Conservation (phyloP, 306 rosid genomes). For the Delonix regia region DNA sequence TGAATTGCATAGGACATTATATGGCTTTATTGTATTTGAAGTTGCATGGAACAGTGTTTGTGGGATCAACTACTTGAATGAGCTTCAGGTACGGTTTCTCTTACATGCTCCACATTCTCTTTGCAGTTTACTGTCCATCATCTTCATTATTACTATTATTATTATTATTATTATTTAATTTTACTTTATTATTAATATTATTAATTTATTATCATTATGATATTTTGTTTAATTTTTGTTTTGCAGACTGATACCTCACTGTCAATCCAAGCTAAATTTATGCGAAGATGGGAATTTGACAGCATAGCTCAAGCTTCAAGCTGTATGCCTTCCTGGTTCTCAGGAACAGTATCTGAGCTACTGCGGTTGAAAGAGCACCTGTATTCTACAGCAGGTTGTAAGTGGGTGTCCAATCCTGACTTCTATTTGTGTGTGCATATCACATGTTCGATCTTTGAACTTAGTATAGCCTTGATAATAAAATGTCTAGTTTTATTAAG, state of each 20-base stretch:
- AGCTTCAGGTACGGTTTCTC: constrained; percentile 75
- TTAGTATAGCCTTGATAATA: constrained; percentile 31
- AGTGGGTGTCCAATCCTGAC: constrained; percentile 25
- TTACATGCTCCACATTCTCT: constrained; percentile 20
- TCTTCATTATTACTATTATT: not conserved
- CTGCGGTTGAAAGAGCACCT: constrained; percentile 67
- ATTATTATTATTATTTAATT: too few species aligned
- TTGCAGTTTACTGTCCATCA: constrained; percentile 21
- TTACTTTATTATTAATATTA: too few species aligned
- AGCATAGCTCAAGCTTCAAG: constrained; percentile 79
- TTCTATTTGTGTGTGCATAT: constrained; percentile 26
- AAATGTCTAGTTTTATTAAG: not conserved
- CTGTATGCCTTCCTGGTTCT: constrained; percentile 78
- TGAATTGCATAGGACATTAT: constrained; percentile 79
- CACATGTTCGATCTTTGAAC: not conserved
- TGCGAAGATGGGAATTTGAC: constrained; percentile 97
- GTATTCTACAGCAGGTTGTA: constrained; percentile 66
- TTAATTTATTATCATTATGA: too few species aligned
- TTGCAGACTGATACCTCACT: constrained; percentile 88
- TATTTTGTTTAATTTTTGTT: constrained; percentile 21
- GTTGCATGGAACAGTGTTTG: constrained; percentile 78
- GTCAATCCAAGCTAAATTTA: constrained; percentile 72
- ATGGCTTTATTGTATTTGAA: constrained; percentile 89
- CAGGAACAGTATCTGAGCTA: constrained; percentile 69
- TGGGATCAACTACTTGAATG: constrained; percentile 87